Evolutionary conservation across 1,139 yeast genomes (phyloP).

Genomic region (Geotrichum reessii): DNA sequence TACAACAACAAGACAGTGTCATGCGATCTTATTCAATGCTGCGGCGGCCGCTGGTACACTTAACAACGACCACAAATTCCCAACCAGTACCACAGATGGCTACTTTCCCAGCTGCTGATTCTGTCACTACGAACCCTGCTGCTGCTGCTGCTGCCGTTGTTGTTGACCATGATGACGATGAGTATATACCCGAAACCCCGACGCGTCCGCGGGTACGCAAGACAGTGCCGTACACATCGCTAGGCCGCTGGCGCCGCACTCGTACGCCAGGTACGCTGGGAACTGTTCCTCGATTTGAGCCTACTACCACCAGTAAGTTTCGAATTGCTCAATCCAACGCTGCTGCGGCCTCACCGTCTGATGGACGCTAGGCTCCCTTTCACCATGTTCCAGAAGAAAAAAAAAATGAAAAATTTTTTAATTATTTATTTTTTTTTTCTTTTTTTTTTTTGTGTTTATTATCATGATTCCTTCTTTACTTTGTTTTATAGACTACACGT

Average conservation of each 20-base stretch:
- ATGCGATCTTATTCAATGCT: background rate
- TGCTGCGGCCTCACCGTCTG: background rate
- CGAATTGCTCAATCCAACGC: background rate
- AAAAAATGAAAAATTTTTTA: background rate
- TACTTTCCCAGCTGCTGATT: background rate
- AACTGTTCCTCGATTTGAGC: background rate
- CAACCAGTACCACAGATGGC: background rate
- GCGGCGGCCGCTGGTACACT: background rate
- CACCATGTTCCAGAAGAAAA: too few relatives aligned
- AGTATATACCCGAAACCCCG: slow-evolving; percentile 14
- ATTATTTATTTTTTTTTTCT: too few relatives aligned
- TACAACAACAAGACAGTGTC: background rate
- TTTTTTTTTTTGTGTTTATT: too few relatives aligned
- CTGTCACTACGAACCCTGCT: background rate
- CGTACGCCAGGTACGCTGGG: slow-evolving; percentile 3
- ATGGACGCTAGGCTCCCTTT: background rate
- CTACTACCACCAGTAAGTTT: background rate
- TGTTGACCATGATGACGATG: background rate
- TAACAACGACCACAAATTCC: background rate
- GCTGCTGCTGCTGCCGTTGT: background rate
- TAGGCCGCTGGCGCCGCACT: slow-evolving; percentile 14
- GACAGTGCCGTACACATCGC: slow-evolving; percentile 10
- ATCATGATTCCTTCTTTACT: too few relatives aligned
- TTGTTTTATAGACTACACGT: background rate
- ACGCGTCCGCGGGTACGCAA: slow-evolving; percentile 10